Evolutionary conservation across 1,139 yeast genomes (phyloP).

Genomic region (Pichia sp.): DNA sequence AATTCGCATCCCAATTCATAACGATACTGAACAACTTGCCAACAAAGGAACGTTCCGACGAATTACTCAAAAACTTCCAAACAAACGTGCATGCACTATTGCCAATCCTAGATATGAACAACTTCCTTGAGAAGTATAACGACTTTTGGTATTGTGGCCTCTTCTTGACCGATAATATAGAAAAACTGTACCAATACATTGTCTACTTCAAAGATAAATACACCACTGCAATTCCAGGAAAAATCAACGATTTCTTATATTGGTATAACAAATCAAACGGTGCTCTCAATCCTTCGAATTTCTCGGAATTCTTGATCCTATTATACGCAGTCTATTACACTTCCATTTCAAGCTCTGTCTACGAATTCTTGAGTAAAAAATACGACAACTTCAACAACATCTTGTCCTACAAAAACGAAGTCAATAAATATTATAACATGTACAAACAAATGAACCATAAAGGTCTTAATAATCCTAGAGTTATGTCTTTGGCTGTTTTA

Average conservation of each 20-base stretch:
- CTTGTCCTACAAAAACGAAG: constrained; percentile 20
- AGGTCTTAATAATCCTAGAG: constrained; percentile 25
- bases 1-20: constrained; percentile 21
- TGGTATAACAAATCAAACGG: constrained; percentile 25
- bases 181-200: constrained; percentile 21
- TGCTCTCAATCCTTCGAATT: constrained; percentile 19
- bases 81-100: constrained; percentile 53
- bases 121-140: constrained; percentile 47
- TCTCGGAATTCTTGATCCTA: constrained; percentile 22
- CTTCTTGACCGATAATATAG: constrained; percentile 22
- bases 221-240: constrained; percentile 11
- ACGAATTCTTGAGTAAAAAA: constrained; percentile 16
- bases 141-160: constrained; percentile 44
- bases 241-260: constrained; percentile 21
- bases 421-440: constrained; percentile 22
- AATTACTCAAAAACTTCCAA: constrained; percentile 46
- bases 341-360: constrained; percentile 20
- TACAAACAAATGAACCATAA: constrained; percentile 19
- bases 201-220: constrained; percentile 14
- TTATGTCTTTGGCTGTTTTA: constrained; percentile 24
- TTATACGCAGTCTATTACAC: constrained; percentile 24
- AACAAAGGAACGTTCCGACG: constrained; percentile 46
- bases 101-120: constrained; percentile 45
- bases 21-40: constrained; percentile 33
- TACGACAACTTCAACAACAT: constrained; percentile 16